phyloP scores from a whole-genome alignment of 1,284 basidiomycete genomes.

The Mrakiaceae sp. region DNA sequence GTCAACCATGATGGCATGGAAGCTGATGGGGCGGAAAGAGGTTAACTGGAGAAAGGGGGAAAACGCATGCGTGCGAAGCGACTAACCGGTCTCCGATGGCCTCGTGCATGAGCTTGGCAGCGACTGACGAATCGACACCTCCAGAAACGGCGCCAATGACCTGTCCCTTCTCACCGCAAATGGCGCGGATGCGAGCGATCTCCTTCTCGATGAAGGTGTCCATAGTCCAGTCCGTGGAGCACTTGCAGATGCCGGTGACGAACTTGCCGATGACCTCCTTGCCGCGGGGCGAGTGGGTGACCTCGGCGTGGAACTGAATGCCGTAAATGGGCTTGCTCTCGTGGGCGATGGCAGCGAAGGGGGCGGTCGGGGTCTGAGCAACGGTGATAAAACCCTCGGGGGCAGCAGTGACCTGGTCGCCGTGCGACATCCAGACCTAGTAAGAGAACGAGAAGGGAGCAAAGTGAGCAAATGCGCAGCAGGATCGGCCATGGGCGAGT shows the following conservation, averaged over 20 bases:
- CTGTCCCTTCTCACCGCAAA: conserved; percentile 86
- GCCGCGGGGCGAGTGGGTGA: conserved; percentile 85
- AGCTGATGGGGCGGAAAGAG: conserved; percentile 42
- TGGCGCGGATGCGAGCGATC: conserved; percentile 83
- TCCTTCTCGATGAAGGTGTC: conserved; percentile 98
- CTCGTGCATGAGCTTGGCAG: conserved; percentile 98
- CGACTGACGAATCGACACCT: conserved; percentile 95
- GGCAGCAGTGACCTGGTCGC: conserved; percentile 76
- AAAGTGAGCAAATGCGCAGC: neutral
- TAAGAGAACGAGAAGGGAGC: neutral
- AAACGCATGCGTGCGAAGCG: neutral
- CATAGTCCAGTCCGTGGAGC: conserved; percentile 88
- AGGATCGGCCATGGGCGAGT: conserved; percentile 18
- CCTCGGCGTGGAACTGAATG: conserved; percentile 98
- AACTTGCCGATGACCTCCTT: conserved; percentile 86
- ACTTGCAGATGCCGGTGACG: conserved; percentile 73
- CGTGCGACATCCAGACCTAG: conserved; percentile 99
- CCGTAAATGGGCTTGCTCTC: conserved; percentile 82
- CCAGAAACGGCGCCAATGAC: conserved; percentile 97
- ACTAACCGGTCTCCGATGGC: conserved; percentile 87
- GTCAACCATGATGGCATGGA: conserved; percentile 99
- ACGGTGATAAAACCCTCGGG: conserved; percentile 81
- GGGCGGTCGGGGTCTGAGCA: conserved; percentile 75
- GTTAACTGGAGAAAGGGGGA: neutral
- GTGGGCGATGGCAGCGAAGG: conserved; percentile 90